Evolutionary conservation across 108 stramenopile genomes (phyloP).

Genomic region (Cyclotella cryptica): DNA sequence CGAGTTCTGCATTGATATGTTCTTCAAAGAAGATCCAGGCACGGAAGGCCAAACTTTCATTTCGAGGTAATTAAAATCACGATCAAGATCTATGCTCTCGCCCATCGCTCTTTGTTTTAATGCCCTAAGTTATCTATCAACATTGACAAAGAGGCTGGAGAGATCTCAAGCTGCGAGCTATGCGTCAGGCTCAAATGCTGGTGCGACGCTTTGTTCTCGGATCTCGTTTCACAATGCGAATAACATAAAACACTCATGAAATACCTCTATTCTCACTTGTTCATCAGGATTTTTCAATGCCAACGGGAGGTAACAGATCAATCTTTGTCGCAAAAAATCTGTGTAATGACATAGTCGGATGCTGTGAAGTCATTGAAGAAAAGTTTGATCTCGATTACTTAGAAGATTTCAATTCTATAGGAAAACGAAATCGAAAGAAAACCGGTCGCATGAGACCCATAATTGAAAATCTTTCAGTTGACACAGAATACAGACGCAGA

Average conservation of each 20-base stretch:
- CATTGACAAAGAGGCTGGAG: constrained; percentile 50
- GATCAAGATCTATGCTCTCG: too few species aligned
- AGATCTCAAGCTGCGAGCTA: constrained; percentile 34
- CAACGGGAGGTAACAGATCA: constrained; percentile 31
- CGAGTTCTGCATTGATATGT: constrained; percentile 43
- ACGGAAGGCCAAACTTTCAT: background rate
- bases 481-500: constrained; percentile 23
- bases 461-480: constrained; percentile 50
- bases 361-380: constrained; percentile 52
- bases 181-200: constrained; percentile 45
- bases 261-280: background rate
- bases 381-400: constrained; percentile 16
- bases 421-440: constrained; percentile 27
- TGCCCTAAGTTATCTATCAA: too few species aligned
- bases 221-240: background rate
- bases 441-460: constrained; percentile 37
- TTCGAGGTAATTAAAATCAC: constrained; percentile 1
- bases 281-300: constrained; percentile 37
- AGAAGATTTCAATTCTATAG: background rate
- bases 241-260: background rate
- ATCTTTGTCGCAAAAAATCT: constrained; percentile 41
- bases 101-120: too few species aligned
- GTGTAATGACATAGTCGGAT: constrained; percentile 35
- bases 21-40: constrained; percentile 22
- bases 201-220: constrained; percentile 7